phyloP scores from a whole-genome alignment of 805 yeast genomes.

The Saturnispora kantuleensis region DNA sequence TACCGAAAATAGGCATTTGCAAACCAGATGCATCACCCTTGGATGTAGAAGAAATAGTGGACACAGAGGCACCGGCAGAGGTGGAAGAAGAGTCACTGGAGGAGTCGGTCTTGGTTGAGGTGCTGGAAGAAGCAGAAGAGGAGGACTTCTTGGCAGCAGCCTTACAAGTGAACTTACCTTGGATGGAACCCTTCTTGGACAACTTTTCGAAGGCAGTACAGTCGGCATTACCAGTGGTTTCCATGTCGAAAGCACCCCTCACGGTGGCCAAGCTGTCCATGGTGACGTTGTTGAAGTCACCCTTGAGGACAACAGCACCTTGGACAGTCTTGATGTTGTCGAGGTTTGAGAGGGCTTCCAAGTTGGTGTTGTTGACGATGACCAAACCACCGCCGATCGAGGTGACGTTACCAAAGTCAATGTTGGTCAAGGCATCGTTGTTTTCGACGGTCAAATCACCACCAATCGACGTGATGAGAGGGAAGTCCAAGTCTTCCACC shows the following conservation, averaged over 20 bases:
- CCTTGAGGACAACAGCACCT: conserved; percentile 80
- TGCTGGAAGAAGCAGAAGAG: conserved; percentile 23
- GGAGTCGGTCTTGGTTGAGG: conserved; percentile 18
- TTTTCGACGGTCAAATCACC: conserved; percentile 67
- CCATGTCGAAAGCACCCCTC: conserved; percentile 84
- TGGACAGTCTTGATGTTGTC: conserved; percentile 61
- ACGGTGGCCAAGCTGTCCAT: conserved; percentile 67
- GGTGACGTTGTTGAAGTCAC: conserved; percentile 73
- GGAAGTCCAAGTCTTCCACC: conserved; percentile 44
- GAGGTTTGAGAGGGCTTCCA: conserved; percentile 62
- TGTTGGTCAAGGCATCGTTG: conserved; percentile 60
- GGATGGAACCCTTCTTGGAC: conserved; percentile 71
- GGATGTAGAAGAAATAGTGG: conserved; percentile 21
- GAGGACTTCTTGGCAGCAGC: conserved; percentile 49
- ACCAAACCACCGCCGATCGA: conserved; percentile 89
- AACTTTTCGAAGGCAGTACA: conserved; percentile 68
- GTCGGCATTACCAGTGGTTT: conserved; percentile 66
- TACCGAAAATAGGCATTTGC: conserved; percentile 37
- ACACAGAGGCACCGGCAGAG: conserved; percentile 21
- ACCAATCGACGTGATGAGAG: conserved; percentile 56
- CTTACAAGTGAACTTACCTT: conserved; percentile 81
- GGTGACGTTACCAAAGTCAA: conserved; percentile 62
- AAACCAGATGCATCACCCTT: conserved; percentile 20
- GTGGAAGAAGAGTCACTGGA: conserved; percentile 21
- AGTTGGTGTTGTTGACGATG: conserved; percentile 73